Evolutionary conservation across 179 eudicot species (phyloP), one percentile per base, ranked within the genome.

Genomic region (Camellia oleifera): DNA sequence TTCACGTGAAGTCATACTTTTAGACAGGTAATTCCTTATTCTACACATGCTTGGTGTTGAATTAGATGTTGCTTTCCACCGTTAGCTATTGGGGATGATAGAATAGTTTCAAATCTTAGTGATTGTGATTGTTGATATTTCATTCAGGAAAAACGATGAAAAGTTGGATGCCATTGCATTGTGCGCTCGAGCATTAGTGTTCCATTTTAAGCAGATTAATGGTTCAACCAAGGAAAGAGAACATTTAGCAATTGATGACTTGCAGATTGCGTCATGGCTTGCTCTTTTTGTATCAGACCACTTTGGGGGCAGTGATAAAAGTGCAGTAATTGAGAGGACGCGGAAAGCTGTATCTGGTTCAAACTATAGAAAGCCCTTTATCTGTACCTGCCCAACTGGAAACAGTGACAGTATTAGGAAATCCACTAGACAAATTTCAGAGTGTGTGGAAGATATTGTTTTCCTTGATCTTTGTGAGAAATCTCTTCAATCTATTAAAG

Each of bases 281-380:
- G 92, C 98, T 18, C 94, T 94, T 78, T 94, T 94, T 87, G 97
- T 95, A 54, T 95, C 99, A 0, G 94, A 95, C 85, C 99, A 89
- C 79, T 91, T 94, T 86, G 99, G 99, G 68, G 99, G 99, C 73
- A 90, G 96, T 85, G 99, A 95, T 82, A 92, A 87, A 87, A 88
- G 85, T 83, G 82, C 81, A 78, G 74, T 87, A 45, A 71, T 95
- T 76, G 96, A 90, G 82, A 88, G 83, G 82, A 85, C 86, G 53
- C 86, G 95, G 54, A 95, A 94, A 90, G 88, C 87, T 77, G 93
- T 87, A 45, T 94, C 96, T 71, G 96, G 99, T 82, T 88, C 97
- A 65, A 94, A 92, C 84, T 91, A 89, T 76, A 82, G 78, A 44
- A 92, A 91, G 88, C 99, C 99, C 40, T 95, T 95, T 88, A 92